A percentile compares a stretch with the other conserved stretches of the same genome.
phyloP scores from a whole-genome alignment of 306 rosid species.

The Begonia loranthoides region DNA sequence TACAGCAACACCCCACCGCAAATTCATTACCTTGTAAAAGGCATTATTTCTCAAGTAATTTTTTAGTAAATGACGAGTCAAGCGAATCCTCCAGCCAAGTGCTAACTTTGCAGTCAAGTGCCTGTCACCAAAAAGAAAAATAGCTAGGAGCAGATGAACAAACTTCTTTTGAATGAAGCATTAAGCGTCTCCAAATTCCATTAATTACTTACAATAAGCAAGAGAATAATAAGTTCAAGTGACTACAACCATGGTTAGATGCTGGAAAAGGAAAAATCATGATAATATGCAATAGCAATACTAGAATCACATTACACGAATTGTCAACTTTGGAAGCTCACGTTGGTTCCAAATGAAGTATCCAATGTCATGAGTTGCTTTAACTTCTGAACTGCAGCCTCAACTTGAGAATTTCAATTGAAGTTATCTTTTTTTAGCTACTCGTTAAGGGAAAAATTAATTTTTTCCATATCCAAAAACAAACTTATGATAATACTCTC shows the following conservation, averaged over 20 bases:
- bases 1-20: conserved; percentile 5
- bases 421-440: no score
- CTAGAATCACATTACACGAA: no score
- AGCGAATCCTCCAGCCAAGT: conserved; percentile 93
- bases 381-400: not conserved
- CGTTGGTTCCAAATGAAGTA: no score
- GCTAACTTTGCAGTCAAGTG: conserved; percentile 84
- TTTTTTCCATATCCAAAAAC: no score
- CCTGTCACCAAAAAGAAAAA: conserved; percentile 23
- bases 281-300: no score
- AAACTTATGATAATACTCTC: not conserved
- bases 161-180: no score
- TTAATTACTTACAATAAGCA: not conserved
- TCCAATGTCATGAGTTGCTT: not conserved
- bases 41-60: conserved; percentile 81
- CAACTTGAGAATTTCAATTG: not conserved
- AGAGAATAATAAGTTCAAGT: no score
- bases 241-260: no score
- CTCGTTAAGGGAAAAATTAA: not conserved
- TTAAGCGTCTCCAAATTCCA: not conserved
- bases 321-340: no score
- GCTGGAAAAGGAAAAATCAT: no score
- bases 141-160: no score
- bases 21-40: conserved; percentile 69
- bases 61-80: conserved; percentile 81